Evolutionary conservation across 2,329 filamentous ascomycete species (phyloP).

Genomic region (Hypoxylon sp.): DNA sequence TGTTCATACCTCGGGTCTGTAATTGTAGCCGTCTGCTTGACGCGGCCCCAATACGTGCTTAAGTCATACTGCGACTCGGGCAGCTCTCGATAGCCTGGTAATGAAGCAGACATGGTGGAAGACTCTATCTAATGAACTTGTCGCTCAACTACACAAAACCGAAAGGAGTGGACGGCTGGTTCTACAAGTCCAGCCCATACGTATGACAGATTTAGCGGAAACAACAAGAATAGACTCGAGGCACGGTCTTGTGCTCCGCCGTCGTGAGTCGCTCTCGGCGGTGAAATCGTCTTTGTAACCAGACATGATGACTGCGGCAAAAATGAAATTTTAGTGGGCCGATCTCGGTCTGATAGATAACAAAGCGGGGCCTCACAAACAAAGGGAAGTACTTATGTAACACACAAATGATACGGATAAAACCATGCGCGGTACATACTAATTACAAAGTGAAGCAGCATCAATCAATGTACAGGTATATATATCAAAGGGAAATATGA

Average conservation of each 20-base stretch:
- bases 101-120: constrained; percentile 72
- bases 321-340: constrained; percentile 38
- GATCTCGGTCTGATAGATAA: constrained; percentile 41
- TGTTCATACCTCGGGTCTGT: constrained; percentile 91
- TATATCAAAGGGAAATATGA: neutral
- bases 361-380: constrained; percentile 20
- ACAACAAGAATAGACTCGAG: constrained; percentile 7
- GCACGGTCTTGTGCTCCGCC: constrained; percentile 9
- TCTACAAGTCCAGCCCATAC: constrained; percentile 30
- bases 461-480: neutral
- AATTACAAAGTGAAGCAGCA: neutral
- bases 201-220: constrained; percentile 8
- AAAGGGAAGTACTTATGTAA: constrained; percentile 12
- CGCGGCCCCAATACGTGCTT: constrained; percentile 93
- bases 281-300: constrained; percentile 24
- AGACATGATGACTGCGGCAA: constrained; percentile 7
- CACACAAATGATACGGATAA: neutral
- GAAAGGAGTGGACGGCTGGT: constrained; percentile 39
- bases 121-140: constrained; percentile 30
- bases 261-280: constrained; percentile 5
- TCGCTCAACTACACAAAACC: constrained; percentile 19
- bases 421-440: neutral
- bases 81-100: constrained; percentile 81
- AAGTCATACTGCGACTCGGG: constrained; percentile 94
- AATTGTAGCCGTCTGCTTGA: constrained; percentile 88